Base-by-base conservation (phyloP, 495 filamentous ascomycete genomes). In the Letharia lupina region DNA sequence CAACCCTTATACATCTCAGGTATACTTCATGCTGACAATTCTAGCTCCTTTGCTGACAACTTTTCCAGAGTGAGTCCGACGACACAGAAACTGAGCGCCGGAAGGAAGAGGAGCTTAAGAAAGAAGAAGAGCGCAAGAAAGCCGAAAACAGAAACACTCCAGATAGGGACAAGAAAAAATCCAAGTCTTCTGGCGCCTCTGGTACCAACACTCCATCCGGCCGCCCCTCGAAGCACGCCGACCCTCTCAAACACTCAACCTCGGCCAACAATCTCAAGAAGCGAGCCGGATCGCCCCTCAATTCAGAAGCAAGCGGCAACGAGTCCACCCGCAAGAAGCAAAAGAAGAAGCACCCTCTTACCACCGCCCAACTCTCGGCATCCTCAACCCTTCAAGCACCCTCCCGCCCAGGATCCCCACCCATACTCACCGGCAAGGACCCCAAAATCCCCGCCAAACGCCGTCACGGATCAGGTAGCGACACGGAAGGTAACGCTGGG, bases 241-340 rank as follows among this genome's bases (percentile, higher is more conserved):
- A 52, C 45, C 62, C 77, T 58, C 70, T 80, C n/a, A 90, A 89
- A 77, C 89, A 91, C 77, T 75, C 73, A 6, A 31, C 73, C 12
- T 70, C 72, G 39, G 70, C 77, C 70, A 85, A 83, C 60, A 81
- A 81, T 59, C 85, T 93, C 58, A 98, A 57, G 33, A 57, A 97
- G 77, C 87, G 94, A 23, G 80, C 88, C 31, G 93, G 93, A 40
- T 96, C 93, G 40, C 91, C 93, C 10, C 87, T 90, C 69, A 81
- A 87, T 28, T 97, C 94, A 16, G 88, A 97, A 71, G 88, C 90
- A 23, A 95, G 91, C 77, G 95, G 91, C 60, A 93, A 89, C 67
- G 94, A 98, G 72, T 89, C 89, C 2, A 83, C 86, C 33, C 89
- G 90, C 52, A 96, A 96, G 80, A 96, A 96, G 83, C 80, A 83